Conservation (phyloP, 163 green algal genomes). For the Chlorella variabilis region DNA sequence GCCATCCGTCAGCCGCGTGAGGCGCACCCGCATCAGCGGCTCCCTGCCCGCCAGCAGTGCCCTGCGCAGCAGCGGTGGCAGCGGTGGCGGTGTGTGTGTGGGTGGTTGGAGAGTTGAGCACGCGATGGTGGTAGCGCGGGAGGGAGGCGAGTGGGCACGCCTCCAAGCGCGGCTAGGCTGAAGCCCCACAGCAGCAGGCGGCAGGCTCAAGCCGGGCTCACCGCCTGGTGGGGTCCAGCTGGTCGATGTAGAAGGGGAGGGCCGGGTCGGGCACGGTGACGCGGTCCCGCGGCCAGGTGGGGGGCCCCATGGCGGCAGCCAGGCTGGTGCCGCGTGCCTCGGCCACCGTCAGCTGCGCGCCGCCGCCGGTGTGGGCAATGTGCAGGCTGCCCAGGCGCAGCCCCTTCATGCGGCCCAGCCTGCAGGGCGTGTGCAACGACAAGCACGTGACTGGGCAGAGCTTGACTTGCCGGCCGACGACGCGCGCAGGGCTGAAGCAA, state of each 20-base stretch:
- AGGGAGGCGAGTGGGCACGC: no score
- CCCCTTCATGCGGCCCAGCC: neutral
- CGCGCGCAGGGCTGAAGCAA: no score
- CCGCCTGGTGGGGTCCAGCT: no score
- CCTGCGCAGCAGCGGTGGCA: neutral
- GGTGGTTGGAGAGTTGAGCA: no score
- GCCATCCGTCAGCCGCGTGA: slow-evolving; percentile 3
- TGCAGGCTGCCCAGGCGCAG: neutral
- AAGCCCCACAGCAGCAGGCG: no score
- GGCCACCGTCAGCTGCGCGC: neutral
- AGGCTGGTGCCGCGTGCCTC: neutral
- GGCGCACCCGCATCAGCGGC: slow-evolving; percentile 13
- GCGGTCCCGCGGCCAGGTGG: neutral
- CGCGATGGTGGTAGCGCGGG: no score
- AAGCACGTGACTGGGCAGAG: no score
- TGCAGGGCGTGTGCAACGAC: no score
- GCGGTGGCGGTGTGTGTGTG: neutral
- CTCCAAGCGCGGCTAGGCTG: no score
- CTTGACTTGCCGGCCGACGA: no score
- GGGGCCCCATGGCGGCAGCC: neutral
- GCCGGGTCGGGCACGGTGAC: neutral
- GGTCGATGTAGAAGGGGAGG: no score
- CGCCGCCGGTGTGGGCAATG: neutral
- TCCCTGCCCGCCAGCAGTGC: neutral
- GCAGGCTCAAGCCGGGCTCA: no score